Evolutionary conservation across 495 filamentous ascomycete genomes (phyloP).

Genomic region (Xylaria venustula): DNA sequence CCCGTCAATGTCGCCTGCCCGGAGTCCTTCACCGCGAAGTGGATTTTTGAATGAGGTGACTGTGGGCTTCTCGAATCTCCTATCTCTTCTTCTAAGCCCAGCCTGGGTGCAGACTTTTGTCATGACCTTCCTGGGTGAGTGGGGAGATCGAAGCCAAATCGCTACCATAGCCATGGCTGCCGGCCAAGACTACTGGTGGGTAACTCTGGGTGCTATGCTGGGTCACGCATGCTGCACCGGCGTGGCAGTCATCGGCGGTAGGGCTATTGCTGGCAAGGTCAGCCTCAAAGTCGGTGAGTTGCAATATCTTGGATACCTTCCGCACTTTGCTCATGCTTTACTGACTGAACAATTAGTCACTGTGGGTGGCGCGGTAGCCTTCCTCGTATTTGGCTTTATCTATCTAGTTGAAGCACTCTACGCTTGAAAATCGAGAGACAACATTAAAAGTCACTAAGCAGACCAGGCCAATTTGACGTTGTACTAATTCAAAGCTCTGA

Average conservation of each 20-base stretch:
- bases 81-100: slow-evolving; percentile 83
- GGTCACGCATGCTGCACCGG: slow-evolving; percentile 90
- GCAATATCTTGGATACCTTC: not conserved
- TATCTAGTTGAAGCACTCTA: slow-evolving; percentile 83
- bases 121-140: slow-evolving; percentile 98
- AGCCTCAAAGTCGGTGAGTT: slow-evolving; percentile 95
- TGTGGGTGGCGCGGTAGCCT: slow-evolving; percentile 87
- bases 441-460: not conserved
- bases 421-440: slow-evolving; percentile 26
- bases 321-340: not conserved
- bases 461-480: not conserved
- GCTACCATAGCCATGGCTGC: slow-evolving; percentile 99
- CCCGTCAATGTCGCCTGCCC: slow-evolving; percentile 57
- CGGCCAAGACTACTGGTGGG: slow-evolving; percentile 98
- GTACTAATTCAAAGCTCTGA: slow-evolving; percentile 14
- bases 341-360: slow-evolving; percentile 62
- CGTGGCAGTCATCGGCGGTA: slow-evolving; percentile 88
- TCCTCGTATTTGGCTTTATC: slow-evolving; percentile 86
- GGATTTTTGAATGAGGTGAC: slow-evolving; percentile 40
- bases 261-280: slow-evolving; percentile 88
- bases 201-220: slow-evolving; percentile 81
- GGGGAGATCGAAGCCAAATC: slow-evolving; percentile 97
- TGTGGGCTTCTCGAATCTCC: slow-evolving; percentile 76
- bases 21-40: slow-evolving; percentile 43
- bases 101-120: slow-evolving; percentile 99